Conservation (phyloP, 1,284 basidiomycete genomes). For the Heterobasidion irregulare region DNA sequence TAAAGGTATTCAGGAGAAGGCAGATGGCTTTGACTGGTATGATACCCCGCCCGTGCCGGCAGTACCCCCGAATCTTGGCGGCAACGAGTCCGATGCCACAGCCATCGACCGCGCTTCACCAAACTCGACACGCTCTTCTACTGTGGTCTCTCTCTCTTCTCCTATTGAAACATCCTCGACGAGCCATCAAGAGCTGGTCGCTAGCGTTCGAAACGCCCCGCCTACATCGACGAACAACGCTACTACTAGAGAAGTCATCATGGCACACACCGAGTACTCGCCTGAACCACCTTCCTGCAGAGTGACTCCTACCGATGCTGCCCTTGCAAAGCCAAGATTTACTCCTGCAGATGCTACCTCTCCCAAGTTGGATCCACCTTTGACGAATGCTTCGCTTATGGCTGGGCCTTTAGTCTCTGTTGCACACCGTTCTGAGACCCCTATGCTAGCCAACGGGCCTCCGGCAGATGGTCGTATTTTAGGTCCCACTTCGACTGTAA, state of each 20-base stretch:
- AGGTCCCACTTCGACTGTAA: too few species aligned
- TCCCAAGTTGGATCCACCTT: too few species aligned
- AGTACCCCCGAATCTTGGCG: neutral
- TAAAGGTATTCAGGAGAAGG: neutral
- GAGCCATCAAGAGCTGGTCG: too few species aligned
- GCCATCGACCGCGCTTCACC: neutral
- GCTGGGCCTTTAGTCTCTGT: too few species aligned
- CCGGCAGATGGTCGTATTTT: too few species aligned
- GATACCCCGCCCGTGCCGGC: neutral
- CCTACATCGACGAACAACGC: neutral
- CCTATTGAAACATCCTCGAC: neutral
- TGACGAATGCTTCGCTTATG: too few species aligned
- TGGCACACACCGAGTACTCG: neutral
- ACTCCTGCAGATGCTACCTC: neutral
- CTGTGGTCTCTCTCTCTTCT: neutral
- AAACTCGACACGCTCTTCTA: neutral
- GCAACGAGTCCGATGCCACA: neutral
- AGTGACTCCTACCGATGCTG: neutral
- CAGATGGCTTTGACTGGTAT: neutral
- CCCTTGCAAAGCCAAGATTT: neutral
- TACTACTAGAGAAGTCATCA: neutral
- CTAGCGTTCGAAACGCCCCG: neutral
- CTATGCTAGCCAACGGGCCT: too few species aligned
- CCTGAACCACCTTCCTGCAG: neutral
- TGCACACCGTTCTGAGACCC: too few species aligned